Evolutionary conservation across 495 filamentous ascomycete species (phyloP).

Genomic region (Aspergillus wentii): DNA sequence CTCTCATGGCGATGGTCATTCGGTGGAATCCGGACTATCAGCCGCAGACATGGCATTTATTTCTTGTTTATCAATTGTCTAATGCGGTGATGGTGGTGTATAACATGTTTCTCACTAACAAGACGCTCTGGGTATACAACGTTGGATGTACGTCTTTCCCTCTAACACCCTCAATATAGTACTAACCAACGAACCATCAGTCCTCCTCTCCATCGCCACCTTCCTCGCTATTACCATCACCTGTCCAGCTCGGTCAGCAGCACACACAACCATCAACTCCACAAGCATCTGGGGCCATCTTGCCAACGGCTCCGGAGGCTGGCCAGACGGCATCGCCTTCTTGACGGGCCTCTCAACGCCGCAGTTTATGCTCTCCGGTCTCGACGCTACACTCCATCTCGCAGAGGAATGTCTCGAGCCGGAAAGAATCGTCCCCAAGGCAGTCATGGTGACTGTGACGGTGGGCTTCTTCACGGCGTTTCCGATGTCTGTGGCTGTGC

Average conservation of each 20-base stretch:
- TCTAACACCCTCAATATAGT: neutral
- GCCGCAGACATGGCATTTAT: conserved; percentile 25
- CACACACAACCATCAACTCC: conserved; percentile 13
- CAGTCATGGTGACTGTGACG: conserved; percentile 22
- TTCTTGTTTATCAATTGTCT: conserved; percentile 39
- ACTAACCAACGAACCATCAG: conserved; percentile 7
- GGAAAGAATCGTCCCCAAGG: conserved; percentile 24
- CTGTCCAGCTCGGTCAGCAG: conserved; percentile 19
- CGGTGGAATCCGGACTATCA: conserved; percentile 21
- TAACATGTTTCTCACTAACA: conserved; percentile 23
- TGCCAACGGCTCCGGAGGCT: conserved; percentile 29
- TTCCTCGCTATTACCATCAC: conserved; percentile 24
- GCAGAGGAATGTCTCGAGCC: conserved; percentile 30
- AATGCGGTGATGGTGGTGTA: conserved; percentile 19
- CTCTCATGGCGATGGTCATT: conserved; percentile 22
- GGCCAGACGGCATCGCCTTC: conserved; percentile 27
- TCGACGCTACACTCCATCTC: conserved; percentile 31
- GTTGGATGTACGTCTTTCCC: conserved; percentile 21
- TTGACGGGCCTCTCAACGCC: conserved; percentile 30
- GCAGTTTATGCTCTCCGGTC: conserved; percentile 28
- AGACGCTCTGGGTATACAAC: conserved; percentile 28
- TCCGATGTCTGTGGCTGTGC: conserved; percentile 23
- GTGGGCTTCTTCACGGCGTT: conserved; percentile 30
- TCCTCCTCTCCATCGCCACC: conserved; percentile 20
- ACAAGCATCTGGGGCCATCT: conserved; percentile 19